Evolutionary conservation across 2,329 filamentous ascomycete genomes (phyloP).

Genomic region (Ophiostoma pallidulum): DNA sequence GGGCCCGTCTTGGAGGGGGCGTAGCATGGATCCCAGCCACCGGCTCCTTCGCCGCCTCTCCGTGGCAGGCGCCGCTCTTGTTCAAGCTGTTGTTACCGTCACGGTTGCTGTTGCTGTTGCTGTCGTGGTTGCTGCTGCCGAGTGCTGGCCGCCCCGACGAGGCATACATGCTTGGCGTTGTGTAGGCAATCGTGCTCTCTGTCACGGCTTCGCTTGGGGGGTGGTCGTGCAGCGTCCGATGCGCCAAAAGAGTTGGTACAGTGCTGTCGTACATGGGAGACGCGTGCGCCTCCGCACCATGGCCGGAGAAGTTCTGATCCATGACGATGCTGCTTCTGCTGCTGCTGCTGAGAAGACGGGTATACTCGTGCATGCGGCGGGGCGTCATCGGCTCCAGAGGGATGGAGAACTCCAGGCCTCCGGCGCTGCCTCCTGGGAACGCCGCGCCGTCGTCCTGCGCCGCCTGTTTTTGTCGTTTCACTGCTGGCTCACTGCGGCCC

Average conservation of each 20-base stretch:
- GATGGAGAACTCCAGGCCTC: conserved; percentile 21
- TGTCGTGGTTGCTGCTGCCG: not conserved
- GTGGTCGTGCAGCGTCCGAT: conserved; percentile 3
- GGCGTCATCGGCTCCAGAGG: conserved; percentile 26
- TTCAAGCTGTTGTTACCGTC: not conserved
- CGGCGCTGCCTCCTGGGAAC: conserved; percentile 9
- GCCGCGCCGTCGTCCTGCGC: not conserved
- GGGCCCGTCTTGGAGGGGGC: not conserved
- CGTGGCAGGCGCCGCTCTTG: not conserved
- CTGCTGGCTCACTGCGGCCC: not conserved
- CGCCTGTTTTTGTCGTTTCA: conserved; percentile 12
- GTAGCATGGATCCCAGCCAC: not conserved
- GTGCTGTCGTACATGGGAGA: no score
- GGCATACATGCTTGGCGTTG: conserved; percentile 26
- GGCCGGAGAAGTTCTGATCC: not conserved
- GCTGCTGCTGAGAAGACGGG: conserved; percentile 18
- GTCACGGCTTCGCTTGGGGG: conserved; percentile 25
- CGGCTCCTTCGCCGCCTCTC: not conserved
- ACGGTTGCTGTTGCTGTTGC: not conserved
- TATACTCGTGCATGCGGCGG: conserved; percentile 30
- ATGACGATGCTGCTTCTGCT: no score
- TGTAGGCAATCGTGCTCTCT: conserved; percentile 24
- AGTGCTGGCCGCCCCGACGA: conserved; percentile 14
- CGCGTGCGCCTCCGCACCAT: conserved; percentile 7
- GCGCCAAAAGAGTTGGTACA: no score